Evolutionary conservation across 352 stramenopile species (phyloP), one percentile per base, ranked within the genome.

Genomic region (Pythium pectinolyticum): DNA sequence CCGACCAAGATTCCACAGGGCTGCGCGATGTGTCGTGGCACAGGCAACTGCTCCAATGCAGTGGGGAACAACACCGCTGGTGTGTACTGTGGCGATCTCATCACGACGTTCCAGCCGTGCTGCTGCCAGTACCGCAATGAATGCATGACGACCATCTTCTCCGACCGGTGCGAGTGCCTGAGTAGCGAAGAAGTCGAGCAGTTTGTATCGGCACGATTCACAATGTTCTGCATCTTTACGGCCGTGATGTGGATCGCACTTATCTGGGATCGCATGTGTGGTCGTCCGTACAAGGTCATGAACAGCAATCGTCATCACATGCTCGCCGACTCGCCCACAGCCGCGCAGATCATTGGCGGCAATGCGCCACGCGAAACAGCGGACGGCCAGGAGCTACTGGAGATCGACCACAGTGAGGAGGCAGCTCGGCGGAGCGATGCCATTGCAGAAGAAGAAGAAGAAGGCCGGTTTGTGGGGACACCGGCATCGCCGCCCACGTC

Each of bases 101-200:
- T 87, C 56, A 68, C 70, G 63, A 86, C 80, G 46, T 82, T 88
- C 47, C 73, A 85, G 57, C 80, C 82, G 57, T 92, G 82, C 68
- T 92, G 82, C 75, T 92, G 82, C 60, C 47, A 74, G 40, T 89
- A 80, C 69, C 78, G 77, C 20, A 90, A 89, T 61, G 80, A 90
- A 59, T 92, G 82, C 60, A 86, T 85, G 67, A 89, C 77, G 31
- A 90, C 78, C 53, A 88, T 89, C 46, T 89, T 88, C 67, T 85
- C 70, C 9, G 70, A 89, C 66, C 69, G 62, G 17, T 92, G 82
- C 69, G 78, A 90, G 47, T 92, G 82, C 58, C 82, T 86, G 57
- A 75, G 86, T 54, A 80, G 73, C 57, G 74, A 66, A 0, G 69
- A 83, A 24, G 75, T 86, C 39, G 72, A 88, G 43, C 56, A 85